Conservation (phyloP, 2,329 filamentous ascomycete species). For the Thyridium curvatum region DNA sequence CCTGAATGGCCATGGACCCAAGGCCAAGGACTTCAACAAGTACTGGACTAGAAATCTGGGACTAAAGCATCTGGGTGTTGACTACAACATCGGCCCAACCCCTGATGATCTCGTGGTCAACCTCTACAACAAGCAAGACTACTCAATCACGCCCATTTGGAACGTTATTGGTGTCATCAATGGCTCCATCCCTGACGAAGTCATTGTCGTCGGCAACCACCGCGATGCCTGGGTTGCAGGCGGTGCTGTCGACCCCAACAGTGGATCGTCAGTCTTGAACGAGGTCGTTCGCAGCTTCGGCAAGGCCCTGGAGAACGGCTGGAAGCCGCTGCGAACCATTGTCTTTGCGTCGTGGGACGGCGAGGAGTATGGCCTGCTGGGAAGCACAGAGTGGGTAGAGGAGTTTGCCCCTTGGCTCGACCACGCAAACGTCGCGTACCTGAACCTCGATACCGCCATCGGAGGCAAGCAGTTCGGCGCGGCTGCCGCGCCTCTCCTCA, state of each 20-base stretch:
- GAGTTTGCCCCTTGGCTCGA: slow-evolving; percentile 79
- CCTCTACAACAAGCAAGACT: slow-evolving; percentile 73
- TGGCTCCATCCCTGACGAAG: slow-evolving; percentile 76
- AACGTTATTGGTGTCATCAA: slow-evolving; percentile 92
- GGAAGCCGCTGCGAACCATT: slow-evolving; percentile 83
- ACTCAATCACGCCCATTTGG: slow-evolving; percentile 77
- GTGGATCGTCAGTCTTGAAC: slow-evolving; percentile 72
- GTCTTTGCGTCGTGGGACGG: slow-evolving; percentile 83
- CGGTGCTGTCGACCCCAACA: slow-evolving; percentile 76
- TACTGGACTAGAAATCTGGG: slow-evolving; percentile 67
- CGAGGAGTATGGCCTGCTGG: slow-evolving; percentile 80
- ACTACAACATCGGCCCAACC: slow-evolving; percentile 81
- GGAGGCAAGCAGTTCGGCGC: slow-evolving; percentile 57
- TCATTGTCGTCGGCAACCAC: slow-evolving; percentile 81
- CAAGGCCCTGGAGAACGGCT: slow-evolving; percentile 60
- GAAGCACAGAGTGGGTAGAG: slow-evolving; percentile 90
- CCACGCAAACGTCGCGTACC: slow-evolving; percentile 67
- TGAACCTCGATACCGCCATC: slow-evolving; percentile 78
- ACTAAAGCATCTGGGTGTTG: slow-evolving; percentile 70
- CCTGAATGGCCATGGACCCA: slow-evolving; percentile 81
- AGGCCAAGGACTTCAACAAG: slow-evolving; percentile 65
- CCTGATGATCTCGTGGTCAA: slow-evolving; percentile 67
- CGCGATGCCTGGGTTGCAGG: slow-evolving; percentile 78
- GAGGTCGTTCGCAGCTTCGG: slow-evolving; percentile 73
- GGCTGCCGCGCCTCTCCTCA: slow-evolving; percentile 68